These are phyloP conservation scores for Chlamydomonas sp. DNA, from an alignment of 139 green algal species.

Conservation along the genomic window DNA sequence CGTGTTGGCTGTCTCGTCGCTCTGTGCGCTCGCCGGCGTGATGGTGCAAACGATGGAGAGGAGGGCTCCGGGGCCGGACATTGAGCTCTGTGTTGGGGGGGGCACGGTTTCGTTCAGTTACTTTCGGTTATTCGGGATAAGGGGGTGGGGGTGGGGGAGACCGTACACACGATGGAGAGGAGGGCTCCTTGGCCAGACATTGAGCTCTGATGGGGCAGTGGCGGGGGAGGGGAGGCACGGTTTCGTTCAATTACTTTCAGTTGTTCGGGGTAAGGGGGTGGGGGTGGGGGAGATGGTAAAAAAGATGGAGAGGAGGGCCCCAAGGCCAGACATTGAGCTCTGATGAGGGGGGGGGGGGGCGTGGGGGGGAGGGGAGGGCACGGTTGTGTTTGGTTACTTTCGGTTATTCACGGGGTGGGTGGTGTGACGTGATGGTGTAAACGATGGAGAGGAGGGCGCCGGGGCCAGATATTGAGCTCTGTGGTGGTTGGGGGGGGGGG, in stretches of 20 bases:
- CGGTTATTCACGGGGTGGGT: too few species aligned
- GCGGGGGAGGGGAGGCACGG: slow-evolving; percentile 14
- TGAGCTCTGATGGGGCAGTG: neutral
- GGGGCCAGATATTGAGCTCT: slow-evolving; percentile 54
- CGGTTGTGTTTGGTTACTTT: too few species aligned
- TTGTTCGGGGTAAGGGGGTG: neutral
- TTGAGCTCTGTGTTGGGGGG: slow-evolving; percentile 29
- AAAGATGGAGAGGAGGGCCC: slow-evolving; percentile 31
- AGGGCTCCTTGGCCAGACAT: neutral
- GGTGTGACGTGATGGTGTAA: slow-evolving; percentile 79
- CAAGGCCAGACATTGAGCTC: slow-evolving; percentile 53
- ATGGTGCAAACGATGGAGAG: slow-evolving; percentile 84
- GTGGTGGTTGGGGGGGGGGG: neutral
- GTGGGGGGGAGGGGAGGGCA: slow-evolving; percentile 16
- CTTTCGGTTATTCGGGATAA: neutral
- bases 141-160: neutral
- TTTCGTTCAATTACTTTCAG: too few species aligned
- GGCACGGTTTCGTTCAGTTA: neutral
- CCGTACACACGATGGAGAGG: neutral
- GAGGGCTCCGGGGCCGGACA: slow-evolving; percentile 60
- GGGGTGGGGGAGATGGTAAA: neutral
- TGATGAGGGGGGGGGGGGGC: slow-evolving; percentile 27
- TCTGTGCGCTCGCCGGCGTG: slow-evolving; percentile 72
- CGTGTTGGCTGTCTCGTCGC: slow-evolving; percentile 95
- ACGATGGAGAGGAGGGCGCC: slow-evolving; percentile 71